Evolutionary conservation across 2,329 filamentous ascomycete species (phyloP), one percentile per base, ranked within the genome.

Genomic region (Aspergillus niger): DNA sequence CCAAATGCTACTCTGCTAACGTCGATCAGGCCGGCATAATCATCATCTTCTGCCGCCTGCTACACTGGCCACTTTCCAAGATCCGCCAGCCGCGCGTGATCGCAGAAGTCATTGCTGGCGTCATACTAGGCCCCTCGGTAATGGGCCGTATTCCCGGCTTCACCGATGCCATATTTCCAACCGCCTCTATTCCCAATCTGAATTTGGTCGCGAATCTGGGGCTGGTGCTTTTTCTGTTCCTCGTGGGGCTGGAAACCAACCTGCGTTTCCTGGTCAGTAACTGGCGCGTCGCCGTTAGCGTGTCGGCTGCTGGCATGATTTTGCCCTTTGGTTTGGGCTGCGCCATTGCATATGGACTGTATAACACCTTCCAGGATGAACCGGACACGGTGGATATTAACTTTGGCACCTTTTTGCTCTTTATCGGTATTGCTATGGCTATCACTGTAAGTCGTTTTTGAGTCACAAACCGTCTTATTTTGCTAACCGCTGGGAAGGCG

Each of bases 341-440:
- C 69, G 92, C 85, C 6, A 89, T 96, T 62, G 89, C 92, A 2
- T 92, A 88, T 75, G 92, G 92, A 0, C 76, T 97, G 11, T 96
- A 92, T 70, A 77, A 92, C 60, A 76, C 92, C 59, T 96, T 96
- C 69, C 80, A 81, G 5, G 67, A 80, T 62, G 86, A 89, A 55
- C 71, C 80, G 0, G 82, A 80, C 4, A 82, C 82, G 8, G 82
- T 84, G n/a, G 80, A 79, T 0, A 86, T 90, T 53, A 75, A 77
- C 15, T 89, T 89, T 71, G 82, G 83, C 2, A 83, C 86, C 2
- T 90, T 85, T 66, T 81, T 87, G 76, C 82, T 92, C 24, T 98
- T 98, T 73, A 91, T 97, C 65, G 94, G 93, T 75, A 93, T 96
- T 56, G 94, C 94, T 0, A 89, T 97, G 76, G 91, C 92, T 28